These are phyloP conservation scores for Cyberlindnera meyerae DNA, from an alignment of 805 yeast species.

Conservation along the genomic window DNA sequence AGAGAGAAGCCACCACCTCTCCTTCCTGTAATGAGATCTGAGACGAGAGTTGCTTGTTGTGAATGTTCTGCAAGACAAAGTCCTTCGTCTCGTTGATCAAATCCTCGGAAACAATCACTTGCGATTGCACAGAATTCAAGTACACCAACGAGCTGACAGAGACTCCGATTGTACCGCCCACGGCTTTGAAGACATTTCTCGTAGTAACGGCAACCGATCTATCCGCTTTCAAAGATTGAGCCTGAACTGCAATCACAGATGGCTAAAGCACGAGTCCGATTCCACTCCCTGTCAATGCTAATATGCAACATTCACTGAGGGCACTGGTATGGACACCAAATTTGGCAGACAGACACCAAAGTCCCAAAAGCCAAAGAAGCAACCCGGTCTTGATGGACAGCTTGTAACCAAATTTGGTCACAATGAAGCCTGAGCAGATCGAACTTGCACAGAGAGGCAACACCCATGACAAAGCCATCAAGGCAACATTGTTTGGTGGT, in stretches of 20 bases:
- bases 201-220: slow-evolving; percentile 54
- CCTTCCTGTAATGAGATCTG: slow-evolving; percentile 2
- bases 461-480: slow-evolving; percentile 36
- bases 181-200: slow-evolving; percentile 49
- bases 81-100: slow-evolving; percentile 7
- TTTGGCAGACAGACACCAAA: slow-evolving; percentile 32
- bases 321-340: slow-evolving; percentile 22
- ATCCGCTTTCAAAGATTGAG: slow-evolving; percentile 45
- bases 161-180: slow-evolving; percentile 58
- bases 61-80: slow-evolving; percentile 8
- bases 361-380: slow-evolving; percentile 37
- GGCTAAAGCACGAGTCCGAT: slow-evolving; percentile 31
- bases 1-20: slow-evolving; percentile 3
- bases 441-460: slow-evolving; percentile 39
- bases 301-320: slow-evolving; percentile 30
- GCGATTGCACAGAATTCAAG: slow-evolving; percentile 3
- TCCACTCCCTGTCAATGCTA: slow-evolving; percentile 37
- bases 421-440: slow-evolving; percentile 40
- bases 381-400: slow-evolving; percentile 39
- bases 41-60: slow-evolving; percentile 1
- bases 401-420: slow-evolving; percentile 39
- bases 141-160: slow-evolving; percentile 32
- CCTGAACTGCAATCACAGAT: slow-evolving; percentile 45
- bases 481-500: slow-evolving; percentile 5
- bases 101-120: slow-evolving; percentile 1